Evolutionary conservation across 108 stramenopile genomes (phyloP), one percentile per base, ranked within the genome.

Genomic region (Nitzschia sp.): DNA sequence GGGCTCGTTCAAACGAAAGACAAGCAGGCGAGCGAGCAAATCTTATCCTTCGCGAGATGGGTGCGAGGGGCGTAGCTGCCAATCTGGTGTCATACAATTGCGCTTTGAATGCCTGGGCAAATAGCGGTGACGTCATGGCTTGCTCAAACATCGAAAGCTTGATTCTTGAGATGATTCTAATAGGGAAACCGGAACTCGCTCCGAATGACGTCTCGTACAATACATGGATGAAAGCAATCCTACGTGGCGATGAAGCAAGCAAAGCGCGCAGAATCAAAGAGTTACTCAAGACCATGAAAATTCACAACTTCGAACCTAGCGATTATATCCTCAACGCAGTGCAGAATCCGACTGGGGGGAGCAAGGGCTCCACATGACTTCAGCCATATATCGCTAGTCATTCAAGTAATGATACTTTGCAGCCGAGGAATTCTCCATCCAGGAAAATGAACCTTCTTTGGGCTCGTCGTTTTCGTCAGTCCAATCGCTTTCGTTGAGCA

Each of bases 121-220:
- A 65, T 31, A 69, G 73, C 23, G 68, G 63, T 25, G 63, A 77
- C 60, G 68, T 69, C 1, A 68, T 62, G 19, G 62, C 75, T 9
- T 38, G 58, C 15, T 63, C 68, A 13, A 31, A 59, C 34, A 76
- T 69, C 17, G 75, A 76, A 21, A 36, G 36, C 30, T 64, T 76
- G 62, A 47, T 76, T 22, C 56, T 76, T 19, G 75, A 76, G 58
- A 76, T 76, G 75, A 63, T 76, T 38, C 45, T 76, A 2, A 57
- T 9, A 8, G 55, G 63, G 6, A 58, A 65, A 11, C 63, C 68
- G 0, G 36, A 52, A 17, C 41, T 72, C 0, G 45, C 41, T 34
- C 86, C 86, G 11, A 78, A 77, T 45, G 72, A 72, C 3, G 66
- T 67, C 15, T 80, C 79, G 57, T 88, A 82, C 72, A 80, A 73